Conservation (phyloP, 441 rosid genomes). For the Euphorbia schlechtendalii region DNA sequence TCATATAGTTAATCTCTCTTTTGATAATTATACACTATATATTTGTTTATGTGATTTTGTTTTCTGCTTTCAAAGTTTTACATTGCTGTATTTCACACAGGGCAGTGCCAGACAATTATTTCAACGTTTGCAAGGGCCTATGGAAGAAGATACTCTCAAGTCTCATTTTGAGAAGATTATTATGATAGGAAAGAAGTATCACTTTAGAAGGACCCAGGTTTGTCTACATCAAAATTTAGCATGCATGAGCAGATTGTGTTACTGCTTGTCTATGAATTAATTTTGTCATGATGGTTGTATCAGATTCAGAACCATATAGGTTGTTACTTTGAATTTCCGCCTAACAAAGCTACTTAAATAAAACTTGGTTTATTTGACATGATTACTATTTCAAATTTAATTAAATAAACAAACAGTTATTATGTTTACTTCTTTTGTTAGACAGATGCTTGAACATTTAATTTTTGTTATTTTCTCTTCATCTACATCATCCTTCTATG, state of each 20-base stretch:
- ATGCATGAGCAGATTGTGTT: slow-evolving; percentile 3
- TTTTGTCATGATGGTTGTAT: neutral
- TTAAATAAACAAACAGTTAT: neutral
- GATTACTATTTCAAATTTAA: neutral
- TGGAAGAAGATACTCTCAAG: slow-evolving; percentile 92
- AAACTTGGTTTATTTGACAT: neutral
- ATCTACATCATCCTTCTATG: slow-evolving; percentile 18
- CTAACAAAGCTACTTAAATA: neutral
- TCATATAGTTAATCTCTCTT: neutral
- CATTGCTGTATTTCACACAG: slow-evolving; percentile 44
- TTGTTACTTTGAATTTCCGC: neutral
- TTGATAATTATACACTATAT: neutral
- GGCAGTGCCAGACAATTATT: slow-evolving; percentile 99
- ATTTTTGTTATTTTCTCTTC: slow-evolving; percentile 16
- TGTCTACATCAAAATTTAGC: slow-evolving; percentile 13
- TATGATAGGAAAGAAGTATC: slow-evolving; percentile 71
- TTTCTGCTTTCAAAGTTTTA: slow-evolving; percentile 1
- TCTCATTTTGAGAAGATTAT: slow-evolving; percentile 97
- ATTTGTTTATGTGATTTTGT: slow-evolving; percentile 18
- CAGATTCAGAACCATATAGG: neutral
- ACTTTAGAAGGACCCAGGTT: slow-evolving; percentile 70
- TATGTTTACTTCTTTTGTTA: neutral
- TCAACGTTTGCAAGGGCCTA: slow-evolving; percentile 96
- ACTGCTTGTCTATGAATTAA: neutral
- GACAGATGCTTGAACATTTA: neutral